Evolutionary conservation across 345 rosid species (phyloP), one percentile per base, ranked within the genome.

Genomic region (Hypericum androsaemum): DNA sequence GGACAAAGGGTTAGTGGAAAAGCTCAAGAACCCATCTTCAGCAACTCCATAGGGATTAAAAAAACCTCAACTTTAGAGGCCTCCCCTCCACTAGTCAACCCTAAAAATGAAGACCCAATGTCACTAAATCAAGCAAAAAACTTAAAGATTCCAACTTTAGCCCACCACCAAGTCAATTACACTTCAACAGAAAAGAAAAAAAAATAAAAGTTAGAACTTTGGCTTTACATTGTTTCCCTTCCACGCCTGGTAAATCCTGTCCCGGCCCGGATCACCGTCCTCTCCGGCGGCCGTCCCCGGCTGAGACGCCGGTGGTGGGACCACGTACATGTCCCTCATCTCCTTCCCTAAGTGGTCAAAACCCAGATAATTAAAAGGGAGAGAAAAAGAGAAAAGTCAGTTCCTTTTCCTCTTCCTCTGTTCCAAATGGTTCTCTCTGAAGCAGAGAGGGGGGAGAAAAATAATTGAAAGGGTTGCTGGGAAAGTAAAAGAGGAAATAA

Each of bases 181-280:
- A 39, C 57, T 16, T 15, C 32, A 65, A 1, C 13, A 39, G 14
- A 14, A 5, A 22, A 36, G 60, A 9, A 5, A 32, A 43, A 50
- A 64, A 6, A 41, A 4, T 37, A 16, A 37, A 36, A 37, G 37
- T 58, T 17, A 53, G 43, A 11, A 56, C 39, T 47, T 44, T 50
- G 36, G 61, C 41, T 88, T 81, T 60, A 83, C 97, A 76, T 92
- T 88, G 71, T 88, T 88, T 65, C 87, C 97, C 77, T 85, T 88
- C 98, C 98, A 92, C 61, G 72, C 74, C 67, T 83, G 88, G 72
- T 85, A 88, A 68, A 84, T 85, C 66, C 72, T 72, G 53, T 64
- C 79, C 76, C 77, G 62, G 68, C 61, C 75, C 37, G 55, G 39
- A 43, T 59, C 68, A 35, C 56, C 71, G 12, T 61, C 75, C 8